phyloP scores from a whole-genome alignment of 306 rosid species.

The Acacia melanoxylon region DNA sequence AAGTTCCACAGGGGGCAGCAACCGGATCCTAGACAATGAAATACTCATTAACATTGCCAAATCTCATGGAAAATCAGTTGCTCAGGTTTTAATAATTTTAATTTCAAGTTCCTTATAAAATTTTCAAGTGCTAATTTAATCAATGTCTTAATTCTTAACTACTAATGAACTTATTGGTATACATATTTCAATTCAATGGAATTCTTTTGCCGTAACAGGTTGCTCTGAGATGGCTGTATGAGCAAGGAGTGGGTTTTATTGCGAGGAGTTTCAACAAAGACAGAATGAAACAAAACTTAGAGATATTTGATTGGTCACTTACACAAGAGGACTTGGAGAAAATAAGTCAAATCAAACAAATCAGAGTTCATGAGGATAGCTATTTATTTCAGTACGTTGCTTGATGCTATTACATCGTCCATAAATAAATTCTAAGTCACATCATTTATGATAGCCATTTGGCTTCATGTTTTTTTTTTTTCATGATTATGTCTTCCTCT shows the following conservation, averaged over 20 bases:
- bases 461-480: too few species aligned
- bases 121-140: neutral
- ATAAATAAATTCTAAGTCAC: too few species aligned
- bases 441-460: too few species aligned
- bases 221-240: neutral
- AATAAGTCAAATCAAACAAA: neutral
- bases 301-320: neutral
- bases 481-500: too few species aligned
- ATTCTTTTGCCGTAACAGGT: neutral
- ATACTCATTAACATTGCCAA: neutral
- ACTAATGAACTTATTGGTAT: too few species aligned
- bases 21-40: constrained; percentile 31
- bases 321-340: neutral
- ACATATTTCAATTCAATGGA: neutral
- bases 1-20: constrained; percentile 37
- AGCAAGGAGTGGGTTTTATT: neutral
- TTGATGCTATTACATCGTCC: neutral
- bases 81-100: constrained; percentile 37
- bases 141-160: too few species aligned
- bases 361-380: neutral
- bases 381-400: too few species aligned
- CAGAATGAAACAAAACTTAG: neutral
- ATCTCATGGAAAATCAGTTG: neutral
- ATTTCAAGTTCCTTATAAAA: too few species aligned
- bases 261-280: neutral